These are phyloP conservation scores for Sicyos edulis DNA, from an alignment of 306 rosid genomes.

Conservation along the genomic window DNA sequence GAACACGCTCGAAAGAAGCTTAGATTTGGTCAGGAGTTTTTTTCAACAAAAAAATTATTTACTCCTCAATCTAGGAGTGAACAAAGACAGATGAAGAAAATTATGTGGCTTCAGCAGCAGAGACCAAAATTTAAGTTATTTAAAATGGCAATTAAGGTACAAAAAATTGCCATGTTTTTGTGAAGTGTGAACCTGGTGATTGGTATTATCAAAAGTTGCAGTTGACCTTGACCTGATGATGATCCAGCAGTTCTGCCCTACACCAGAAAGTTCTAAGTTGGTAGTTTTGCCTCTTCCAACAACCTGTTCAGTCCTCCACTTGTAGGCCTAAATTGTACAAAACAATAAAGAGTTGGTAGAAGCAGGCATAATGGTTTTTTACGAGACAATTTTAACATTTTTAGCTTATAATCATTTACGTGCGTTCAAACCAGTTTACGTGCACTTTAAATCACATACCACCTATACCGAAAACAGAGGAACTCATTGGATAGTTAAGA, in stretches of 20 bases:
- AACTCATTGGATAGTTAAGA: too few species aligned
- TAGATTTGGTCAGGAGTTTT: not conserved
- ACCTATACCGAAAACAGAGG: too few species aligned
- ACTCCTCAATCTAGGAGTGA: not conserved
- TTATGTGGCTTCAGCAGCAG: not conserved
- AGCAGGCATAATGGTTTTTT: not conserved
- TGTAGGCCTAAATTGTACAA: slow-evolving; percentile 43
- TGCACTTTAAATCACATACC: too few species aligned
- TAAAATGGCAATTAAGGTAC: not conserved
- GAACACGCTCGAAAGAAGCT: not conserved
- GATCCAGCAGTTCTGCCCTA: too few species aligned
- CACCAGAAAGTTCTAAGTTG: slow-evolving; percentile 25
- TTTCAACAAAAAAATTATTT: too few species aligned
- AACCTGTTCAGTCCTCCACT: slow-evolving; percentile 50
- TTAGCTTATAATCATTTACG: not conserved
- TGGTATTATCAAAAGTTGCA: not conserved
- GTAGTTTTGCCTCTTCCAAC: slow-evolving; percentile 34
- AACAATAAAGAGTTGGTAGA: slow-evolving; percentile 14
- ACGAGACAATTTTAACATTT: not conserved
- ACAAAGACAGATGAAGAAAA: not conserved
- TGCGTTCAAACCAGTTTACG: too few species aligned
- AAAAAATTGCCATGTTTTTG: not conserved
- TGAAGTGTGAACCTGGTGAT: slow-evolving; percentile 7
- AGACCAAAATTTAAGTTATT: not conserved
- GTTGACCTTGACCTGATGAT: too few species aligned